Conservation (phyloP, 805 yeast species). For the Teunomyces tritomae region DNA sequence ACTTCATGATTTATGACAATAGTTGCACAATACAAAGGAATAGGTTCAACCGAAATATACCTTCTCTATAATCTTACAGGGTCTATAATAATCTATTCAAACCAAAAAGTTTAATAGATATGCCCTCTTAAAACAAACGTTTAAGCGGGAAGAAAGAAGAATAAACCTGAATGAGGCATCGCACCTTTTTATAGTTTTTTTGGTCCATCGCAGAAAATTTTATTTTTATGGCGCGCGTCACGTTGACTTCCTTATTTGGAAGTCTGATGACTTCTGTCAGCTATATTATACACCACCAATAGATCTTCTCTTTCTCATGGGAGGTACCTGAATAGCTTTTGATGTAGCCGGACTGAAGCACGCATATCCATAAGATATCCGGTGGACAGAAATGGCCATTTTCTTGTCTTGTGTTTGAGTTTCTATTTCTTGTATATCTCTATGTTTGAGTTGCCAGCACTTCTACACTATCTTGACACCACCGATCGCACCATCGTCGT, state of each 20-base stretch:
- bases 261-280: constrained; percentile 4
- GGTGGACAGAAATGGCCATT: not conserved
- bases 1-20: constrained; percentile 64
- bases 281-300: constrained; percentile 11
- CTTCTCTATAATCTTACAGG: constrained; percentile 1
- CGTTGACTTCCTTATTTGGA: constrained; percentile 4
- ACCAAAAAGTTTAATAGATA: constrained; percentile 12
- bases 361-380: constrained; percentile 5
- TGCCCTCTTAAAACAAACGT: constrained; percentile 42
- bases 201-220: constrained; percentile 1
- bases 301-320: not conserved
- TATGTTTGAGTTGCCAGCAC: not conserved
- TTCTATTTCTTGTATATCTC: not conserved
- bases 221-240: constrained; percentile 1
- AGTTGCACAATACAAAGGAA: not conserved
- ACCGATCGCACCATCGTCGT: constrained; percentile 60
- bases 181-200: constrained; percentile 11
- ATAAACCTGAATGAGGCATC: constrained; percentile 1
- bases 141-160: constrained; percentile 47
- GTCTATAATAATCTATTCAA: constrained; percentile 1
- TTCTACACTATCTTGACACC: constrained; percentile 70
- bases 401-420: not conserved
- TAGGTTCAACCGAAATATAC: not conserved
- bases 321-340: constrained; percentile 11
- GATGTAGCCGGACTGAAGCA: constrained; percentile 1